Evolutionary conservation across 805 yeast genomes (phyloP), one percentile per base, ranked within the genome.

Genomic region (Metschnikowia cubensis): DNA sequence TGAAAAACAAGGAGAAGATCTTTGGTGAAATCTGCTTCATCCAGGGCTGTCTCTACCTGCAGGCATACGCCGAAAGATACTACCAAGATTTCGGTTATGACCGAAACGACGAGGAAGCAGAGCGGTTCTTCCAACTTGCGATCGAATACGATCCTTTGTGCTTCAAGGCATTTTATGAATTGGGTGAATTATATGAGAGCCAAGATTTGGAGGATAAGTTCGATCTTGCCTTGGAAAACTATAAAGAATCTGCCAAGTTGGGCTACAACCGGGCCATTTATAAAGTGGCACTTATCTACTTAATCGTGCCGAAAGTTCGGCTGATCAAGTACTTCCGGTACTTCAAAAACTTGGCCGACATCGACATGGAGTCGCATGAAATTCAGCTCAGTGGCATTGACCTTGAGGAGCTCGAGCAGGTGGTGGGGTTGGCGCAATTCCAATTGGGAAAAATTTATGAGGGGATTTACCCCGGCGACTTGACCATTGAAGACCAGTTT

Each of bases 251-350:
- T 3, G 77, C 77, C 8, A 66, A 65, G 53, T 56, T 67, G 46
- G 77, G 78, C n/a, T 73, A 73, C 58, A 71, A 72, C 52, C 60
- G 68, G 38, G 77, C 77, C n/a, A 74, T 73, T 48, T 73, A 66
- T 57, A 68, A 70, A 51, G 64, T 74, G 48, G 71, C 76, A 1
- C 52, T 72, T 54, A 56, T 73, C 37, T 68, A 66, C 46, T 62
- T 73, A 52, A 62, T 69, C 42, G 69, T 64, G 6, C 67, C 75
- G 6, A 54, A 59, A 10, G 57, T 65, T 32, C 61, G 77, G 37
- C 70, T 74, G 36, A 57, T 60, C 34, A 69, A 65, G 49, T 73
- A 59, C 53, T 61, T 70, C 58, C 63, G 64, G 34, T 69, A 72
- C 55, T 61, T 73, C 43, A 57, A 59, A 13, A 70, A 69, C 46